Conservation (phyloP, 2,329 filamentous ascomycete species). For the Trichoderma koningii region DNA sequence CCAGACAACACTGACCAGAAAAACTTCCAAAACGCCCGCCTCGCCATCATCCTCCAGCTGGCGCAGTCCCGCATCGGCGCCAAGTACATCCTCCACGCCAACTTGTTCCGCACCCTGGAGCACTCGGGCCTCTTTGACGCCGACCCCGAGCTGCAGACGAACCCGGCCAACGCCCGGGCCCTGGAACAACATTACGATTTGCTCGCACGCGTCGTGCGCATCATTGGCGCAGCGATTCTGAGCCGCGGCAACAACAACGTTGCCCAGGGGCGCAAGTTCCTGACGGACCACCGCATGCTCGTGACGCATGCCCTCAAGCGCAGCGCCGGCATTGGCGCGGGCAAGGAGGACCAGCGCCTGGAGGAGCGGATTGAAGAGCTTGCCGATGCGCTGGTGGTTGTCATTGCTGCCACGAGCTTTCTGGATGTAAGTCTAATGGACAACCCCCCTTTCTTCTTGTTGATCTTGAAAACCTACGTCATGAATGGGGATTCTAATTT, state of each 20-base stretch:
- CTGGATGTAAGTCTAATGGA: slow-evolving; percentile 67
- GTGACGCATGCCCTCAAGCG: slow-evolving; percentile 90
- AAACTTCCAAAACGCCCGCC: slow-evolving; percentile 66
- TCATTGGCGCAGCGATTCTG: slow-evolving; percentile 80
- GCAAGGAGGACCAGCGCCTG: slow-evolving; percentile 44
- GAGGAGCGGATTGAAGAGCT: slow-evolving; percentile 71
- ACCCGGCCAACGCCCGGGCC: slow-evolving; percentile 68
- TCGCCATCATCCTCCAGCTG: slow-evolving; percentile 80
- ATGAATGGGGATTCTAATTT: background rate
- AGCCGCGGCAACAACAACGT: slow-evolving; percentile 82
- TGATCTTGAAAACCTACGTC: background rate
- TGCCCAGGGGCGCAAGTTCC: slow-evolving; percentile 75
- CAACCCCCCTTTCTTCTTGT: background rate
- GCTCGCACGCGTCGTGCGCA: slow-evolving; percentile 75
- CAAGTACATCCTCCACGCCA: slow-evolving; percentile 82
- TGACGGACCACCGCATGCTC: slow-evolving; percentile 78
- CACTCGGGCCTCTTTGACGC: slow-evolving; percentile 83
- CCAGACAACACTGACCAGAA: slow-evolving; percentile 48
- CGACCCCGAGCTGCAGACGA: slow-evolving; percentile 89
- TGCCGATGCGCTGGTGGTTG: slow-evolving; percentile 79
- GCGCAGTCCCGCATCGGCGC: slow-evolving; percentile 84
- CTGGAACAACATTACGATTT: slow-evolving; percentile 82
- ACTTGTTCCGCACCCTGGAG: slow-evolving; percentile 79
- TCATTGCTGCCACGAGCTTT: slow-evolving; percentile 82
- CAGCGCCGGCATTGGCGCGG: slow-evolving; percentile 72